phyloP scores from a whole-genome alignment of 2,329 filamentous ascomycete species.

The Penicillium vulpinum region DNA sequence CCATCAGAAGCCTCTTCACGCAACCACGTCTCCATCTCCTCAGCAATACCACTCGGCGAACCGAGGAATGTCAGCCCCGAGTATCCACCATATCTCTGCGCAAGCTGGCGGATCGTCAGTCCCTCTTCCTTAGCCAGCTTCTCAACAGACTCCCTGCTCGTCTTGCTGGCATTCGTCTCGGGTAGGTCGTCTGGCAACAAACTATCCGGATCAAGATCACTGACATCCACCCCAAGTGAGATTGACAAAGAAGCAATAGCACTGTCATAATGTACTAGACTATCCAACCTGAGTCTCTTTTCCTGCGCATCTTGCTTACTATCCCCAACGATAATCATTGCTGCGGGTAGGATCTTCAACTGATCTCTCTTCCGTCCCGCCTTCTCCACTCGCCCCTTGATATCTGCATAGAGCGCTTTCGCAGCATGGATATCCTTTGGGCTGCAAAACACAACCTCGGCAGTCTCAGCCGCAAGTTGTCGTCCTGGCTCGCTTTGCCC shows the following conservation, averaged over 20 bases:
- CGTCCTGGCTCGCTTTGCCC: slow-evolving; percentile 55
- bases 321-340: slow-evolving; percentile 53
- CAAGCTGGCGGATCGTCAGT: slow-evolving; percentile 54
- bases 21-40: slow-evolving; percentile 53
- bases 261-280: slow-evolving; percentile 56
- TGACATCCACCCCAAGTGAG: slow-evolving; percentile 50
- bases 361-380: slow-evolving; percentile 50
- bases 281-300: slow-evolving; percentile 53
- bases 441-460: slow-evolving; percentile 56
- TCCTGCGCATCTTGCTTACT: slow-evolving; percentile 50
- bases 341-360: slow-evolving; percentile 56
- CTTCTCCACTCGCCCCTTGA: slow-evolving; percentile 50
- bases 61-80: slow-evolving; percentile 55
- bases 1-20: slow-evolving; percentile 52
- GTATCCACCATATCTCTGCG: slow-evolving; percentile 53
- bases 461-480: slow-evolving; percentile 55
- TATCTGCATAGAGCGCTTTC: slow-evolving; percentile 53
- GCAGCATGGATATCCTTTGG: slow-evolving; percentile 48
- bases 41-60: slow-evolving; percentile 50
- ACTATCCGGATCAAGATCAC: slow-evolving; percentile 51
- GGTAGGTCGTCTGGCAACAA: slow-evolving; percentile 53
- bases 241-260: slow-evolving; percentile 56
- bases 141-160: slow-evolving; percentile 46
- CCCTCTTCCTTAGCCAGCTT: slow-evolving; percentile 49
- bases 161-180: slow-evolving; percentile 58